Evolutionary conservation across 2,329 filamentous ascomycete genomes (phyloP).

Genomic region (Microdochium nivale): DNA sequence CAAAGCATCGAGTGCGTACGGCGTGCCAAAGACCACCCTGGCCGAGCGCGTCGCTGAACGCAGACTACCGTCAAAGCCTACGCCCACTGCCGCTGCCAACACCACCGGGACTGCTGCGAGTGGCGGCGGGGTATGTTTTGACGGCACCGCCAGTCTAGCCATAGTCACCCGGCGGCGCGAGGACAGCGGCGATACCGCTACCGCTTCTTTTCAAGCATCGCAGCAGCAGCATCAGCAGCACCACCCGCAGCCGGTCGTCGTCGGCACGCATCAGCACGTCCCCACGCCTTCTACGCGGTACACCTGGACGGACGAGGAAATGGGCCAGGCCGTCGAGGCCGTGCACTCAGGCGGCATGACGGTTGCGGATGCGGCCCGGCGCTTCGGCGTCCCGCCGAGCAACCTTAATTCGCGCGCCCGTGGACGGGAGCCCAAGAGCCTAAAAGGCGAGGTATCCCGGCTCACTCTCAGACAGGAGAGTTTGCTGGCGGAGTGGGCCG

Average conservation of each 20-base stretch:
- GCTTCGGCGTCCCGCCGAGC: conserved; percentile 15
- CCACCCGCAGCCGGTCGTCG: conserved; percentile 3
- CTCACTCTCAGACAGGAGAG: conserved; percentile 14
- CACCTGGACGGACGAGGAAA: conserved; percentile 12
- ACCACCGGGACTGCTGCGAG: neutral
- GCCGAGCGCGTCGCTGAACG: conserved; percentile 10
- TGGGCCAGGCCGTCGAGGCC: conserved; percentile 10
- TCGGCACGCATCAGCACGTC: neutral
- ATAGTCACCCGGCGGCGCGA: neutral
- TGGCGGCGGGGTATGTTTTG: neutral
- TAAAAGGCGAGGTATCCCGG: conserved; percentile 11
- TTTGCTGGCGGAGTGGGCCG: conserved; percentile 15
- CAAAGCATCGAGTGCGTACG: conserved; percentile 10
- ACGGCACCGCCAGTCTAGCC: neutral
- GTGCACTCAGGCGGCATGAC: conserved; percentile 7
- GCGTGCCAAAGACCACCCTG: conserved; percentile 15
- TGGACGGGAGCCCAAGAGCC: conserved; percentile 8
- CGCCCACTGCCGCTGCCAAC: neutral
- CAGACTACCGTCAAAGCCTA: conserved; percentile 3
- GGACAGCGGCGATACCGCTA: neutral
- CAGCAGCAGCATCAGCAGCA: conserved; percentile 4
- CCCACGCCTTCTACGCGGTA: conserved; percentile 6
- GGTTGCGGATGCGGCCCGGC: conserved; percentile 9
- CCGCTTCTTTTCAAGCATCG: neutral
- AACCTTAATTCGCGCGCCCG: conserved; percentile 12